Percentiles rank a stretch among this genome's conserved stretches.
Conservation (phyloP, 768 basidiomycete genomes). For the Hortiboletus campestris region DNA sequence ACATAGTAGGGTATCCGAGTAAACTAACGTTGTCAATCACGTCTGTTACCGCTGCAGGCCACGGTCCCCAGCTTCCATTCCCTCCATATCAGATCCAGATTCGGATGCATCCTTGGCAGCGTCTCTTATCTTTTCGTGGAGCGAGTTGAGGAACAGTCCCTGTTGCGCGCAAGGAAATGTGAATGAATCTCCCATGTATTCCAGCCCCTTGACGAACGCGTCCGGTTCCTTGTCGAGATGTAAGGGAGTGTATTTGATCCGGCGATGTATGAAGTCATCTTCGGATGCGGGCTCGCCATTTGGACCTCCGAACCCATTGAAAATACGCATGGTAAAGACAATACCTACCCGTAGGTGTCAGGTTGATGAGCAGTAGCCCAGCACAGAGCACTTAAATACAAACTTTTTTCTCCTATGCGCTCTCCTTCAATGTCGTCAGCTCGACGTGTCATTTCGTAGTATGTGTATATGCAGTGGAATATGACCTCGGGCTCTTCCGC, state of each 20-base stretch:
- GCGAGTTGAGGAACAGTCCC: constrained; percentile 61
- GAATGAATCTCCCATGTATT: constrained; percentile 62
- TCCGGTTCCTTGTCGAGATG: constrained; percentile 59
- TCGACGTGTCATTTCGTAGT: constrained; percentile 34
- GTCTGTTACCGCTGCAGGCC: constrained; percentile 3
- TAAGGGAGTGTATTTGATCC: constrained; percentile 56
- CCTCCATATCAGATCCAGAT: constrained; percentile 26
- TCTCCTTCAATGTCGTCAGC: constrained; percentile 35
- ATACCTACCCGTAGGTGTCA: constrained; percentile 42
- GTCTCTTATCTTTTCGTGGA: constrained; percentile 50
- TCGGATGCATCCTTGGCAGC: constrained; percentile 27
- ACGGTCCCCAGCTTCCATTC: constrained; percentile 25
- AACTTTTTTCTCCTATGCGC: constrained; percentile 33
- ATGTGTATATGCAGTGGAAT: constrained; percentile 68
- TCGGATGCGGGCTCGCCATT: constrained; percentile 33
- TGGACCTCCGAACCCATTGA: constrained; percentile 35
- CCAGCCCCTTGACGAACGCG: constrained; percentile 56
- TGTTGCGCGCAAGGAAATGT: constrained; percentile 69
- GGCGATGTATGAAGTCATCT: constrained; percentile 33
- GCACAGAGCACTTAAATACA: background rate
- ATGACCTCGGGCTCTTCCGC: constrained; percentile 50
- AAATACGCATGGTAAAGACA: constrained; percentile 55
- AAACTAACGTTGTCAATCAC: constrained; percentile 2
- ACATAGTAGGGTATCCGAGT: constrained; percentile 16
- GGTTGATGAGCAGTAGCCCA: constrained; percentile 1